Evolutionary conservation across 2,329 filamentous ascomycete genomes (phyloP).

Genomic region (Aaosphaeria pasadenensis): DNA sequence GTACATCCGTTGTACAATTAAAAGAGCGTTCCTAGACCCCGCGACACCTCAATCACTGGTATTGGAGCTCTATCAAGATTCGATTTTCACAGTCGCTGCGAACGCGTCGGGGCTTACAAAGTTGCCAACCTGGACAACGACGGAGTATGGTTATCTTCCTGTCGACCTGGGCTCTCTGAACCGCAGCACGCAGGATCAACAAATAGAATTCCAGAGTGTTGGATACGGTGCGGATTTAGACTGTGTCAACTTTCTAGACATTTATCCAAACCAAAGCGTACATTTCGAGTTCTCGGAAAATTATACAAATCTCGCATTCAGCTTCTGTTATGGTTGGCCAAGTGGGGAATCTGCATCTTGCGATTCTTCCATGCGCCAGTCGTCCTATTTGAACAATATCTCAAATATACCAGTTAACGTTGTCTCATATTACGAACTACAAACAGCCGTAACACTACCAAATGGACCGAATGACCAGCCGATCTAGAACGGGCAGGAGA

Average conservation of each 20-base stretch:
- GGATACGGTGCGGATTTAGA: background rate
- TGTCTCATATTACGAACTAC: background rate
- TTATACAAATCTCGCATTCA: background rate
- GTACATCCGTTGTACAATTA: background rate
- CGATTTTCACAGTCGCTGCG: background rate
- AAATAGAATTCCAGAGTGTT: background rate
- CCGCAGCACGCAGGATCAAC: background rate
- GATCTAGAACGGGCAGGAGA: background rate
- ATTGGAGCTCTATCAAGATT: background rate
- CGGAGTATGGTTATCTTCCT: background rate
- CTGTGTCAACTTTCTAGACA: background rate
- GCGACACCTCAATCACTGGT: background rate
- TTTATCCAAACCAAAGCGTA: background rate
- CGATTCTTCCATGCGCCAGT: background rate
- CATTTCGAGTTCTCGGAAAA: background rate
- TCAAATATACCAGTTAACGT: too few species aligned
- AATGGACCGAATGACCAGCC: background rate
- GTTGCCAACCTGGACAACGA: background rate
- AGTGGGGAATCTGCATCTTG: background rate
- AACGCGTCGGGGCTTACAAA: background rate
- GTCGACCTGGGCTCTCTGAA: background rate
- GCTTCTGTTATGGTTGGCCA: background rate
- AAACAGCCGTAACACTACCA: background rate
- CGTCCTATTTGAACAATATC: too few species aligned
- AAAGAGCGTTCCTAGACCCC: background rate